Conservation (phyloP, 108 stramenopile species). For the Aurantiochytrium sp. region DNA sequence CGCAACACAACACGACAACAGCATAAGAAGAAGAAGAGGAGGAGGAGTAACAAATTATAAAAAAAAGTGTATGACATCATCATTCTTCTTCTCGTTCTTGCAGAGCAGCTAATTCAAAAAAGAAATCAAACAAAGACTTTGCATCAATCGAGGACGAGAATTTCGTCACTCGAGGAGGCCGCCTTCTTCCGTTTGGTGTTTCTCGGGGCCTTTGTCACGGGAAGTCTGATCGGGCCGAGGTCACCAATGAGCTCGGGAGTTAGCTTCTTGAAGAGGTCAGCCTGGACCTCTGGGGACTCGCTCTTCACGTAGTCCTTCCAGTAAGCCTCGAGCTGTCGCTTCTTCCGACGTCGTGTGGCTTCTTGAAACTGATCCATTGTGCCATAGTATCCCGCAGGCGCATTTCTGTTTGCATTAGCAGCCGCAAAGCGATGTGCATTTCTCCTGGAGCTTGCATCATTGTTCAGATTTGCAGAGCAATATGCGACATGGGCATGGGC, state of each 20-base stretch:
- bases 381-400: not conserved
- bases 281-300: not conserved
- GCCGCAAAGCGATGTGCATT: not conserved
- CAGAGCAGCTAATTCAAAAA: no score
- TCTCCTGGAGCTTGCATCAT: not conserved
- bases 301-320: not conserved
- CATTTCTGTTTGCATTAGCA: not conserved
- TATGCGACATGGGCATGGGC: slow-evolving; percentile 1
- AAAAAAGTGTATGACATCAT: no score
- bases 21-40: no score
- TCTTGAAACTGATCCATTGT: not conserved
- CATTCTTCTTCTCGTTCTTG: no score
- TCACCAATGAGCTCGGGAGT: not conserved
- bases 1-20: no score
- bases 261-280: not conserved
- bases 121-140: not conserved
- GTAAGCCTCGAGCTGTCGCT: not conserved
- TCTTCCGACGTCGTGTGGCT: not conserved
- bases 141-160: not conserved
- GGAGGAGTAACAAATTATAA: no score
- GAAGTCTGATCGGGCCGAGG: not conserved
- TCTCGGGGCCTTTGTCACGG: not conserved
- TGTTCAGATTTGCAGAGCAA: not conserved
- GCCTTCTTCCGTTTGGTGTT: not conserved
- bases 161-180: not conserved